phyloP scores from a whole-genome alignment of 202 grass and related monocot genomes.

The Thinopyrum obtusiflorum region DNA sequence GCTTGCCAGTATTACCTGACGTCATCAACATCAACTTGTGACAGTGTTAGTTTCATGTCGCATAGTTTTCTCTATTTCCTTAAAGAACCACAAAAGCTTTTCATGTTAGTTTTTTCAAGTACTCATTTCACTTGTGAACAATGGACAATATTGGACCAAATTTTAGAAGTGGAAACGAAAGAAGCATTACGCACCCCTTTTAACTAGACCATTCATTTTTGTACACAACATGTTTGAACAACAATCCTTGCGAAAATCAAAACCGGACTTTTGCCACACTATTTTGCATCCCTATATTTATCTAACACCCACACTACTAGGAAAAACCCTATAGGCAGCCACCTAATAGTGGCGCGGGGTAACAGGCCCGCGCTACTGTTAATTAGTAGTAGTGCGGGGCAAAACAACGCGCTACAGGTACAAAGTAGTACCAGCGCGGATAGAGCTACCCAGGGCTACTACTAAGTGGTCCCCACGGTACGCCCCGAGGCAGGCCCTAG shows the following conservation, averaged over 20 bases:
- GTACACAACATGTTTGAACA: constrained; percentile 25
- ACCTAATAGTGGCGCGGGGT: too few species aligned
- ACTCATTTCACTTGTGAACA: background rate
- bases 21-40: background rate
- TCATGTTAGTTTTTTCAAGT: background rate
- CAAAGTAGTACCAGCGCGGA: too few species aligned
- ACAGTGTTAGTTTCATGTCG: background rate
- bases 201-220: constrained; percentile 12
- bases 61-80: background rate
- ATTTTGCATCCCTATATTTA: constrained; percentile 22
- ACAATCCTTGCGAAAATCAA: constrained; percentile 32
- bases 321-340: too few species aligned
- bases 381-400: too few species aligned
- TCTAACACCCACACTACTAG: constrained; percentile 2
- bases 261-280: constrained; percentile 29
- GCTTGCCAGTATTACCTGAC: background rate
- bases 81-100: background rate
- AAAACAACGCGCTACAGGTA: too few species aligned
- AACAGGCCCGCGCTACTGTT: too few species aligned
- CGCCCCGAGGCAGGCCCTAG: too few species aligned
- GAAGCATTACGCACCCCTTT: background rate
- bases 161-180: background rate
- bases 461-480: too few species aligned
- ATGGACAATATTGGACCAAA: background rate
- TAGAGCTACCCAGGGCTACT: too few species aligned